phyloP scores from a whole-genome alignment of 768 basidiomycete species.

The Dendrothele bispora region DNA sequence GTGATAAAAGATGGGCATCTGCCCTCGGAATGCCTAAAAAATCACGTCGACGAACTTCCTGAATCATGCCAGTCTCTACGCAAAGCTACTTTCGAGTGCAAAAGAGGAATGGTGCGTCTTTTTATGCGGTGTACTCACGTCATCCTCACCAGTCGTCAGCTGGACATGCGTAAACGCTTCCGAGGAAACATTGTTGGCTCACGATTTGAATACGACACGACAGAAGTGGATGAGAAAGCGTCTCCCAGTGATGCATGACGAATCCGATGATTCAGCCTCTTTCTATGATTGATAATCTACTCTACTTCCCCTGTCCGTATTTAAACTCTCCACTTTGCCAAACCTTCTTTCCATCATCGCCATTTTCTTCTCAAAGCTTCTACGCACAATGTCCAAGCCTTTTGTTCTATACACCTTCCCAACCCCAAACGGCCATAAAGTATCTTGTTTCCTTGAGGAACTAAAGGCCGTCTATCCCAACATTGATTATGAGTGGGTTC shows the following conservation, averaged over 20 bases:
- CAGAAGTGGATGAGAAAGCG: too few species aligned
- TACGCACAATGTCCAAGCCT: conserved; percentile 27
- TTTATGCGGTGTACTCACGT: background rate
- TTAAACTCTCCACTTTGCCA: background rate
- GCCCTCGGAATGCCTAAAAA: conserved; percentile 83
- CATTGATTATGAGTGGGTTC: conserved; percentile 50
- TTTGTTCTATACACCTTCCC: conserved; percentile 49
- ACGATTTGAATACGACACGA: conserved; percentile 42
- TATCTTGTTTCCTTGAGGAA: conserved; percentile 61
- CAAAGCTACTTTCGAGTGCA: conserved; percentile 87
- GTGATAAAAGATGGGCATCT: conserved; percentile 74
- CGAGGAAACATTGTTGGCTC: conserved; percentile 68
- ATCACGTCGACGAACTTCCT: conserved; percentile 76
- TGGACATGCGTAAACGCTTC: conserved; percentile 86
- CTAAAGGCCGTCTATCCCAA: conserved; percentile 53
- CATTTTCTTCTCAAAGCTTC: background rate
- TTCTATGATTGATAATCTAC: background rate
- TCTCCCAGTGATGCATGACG: too few species aligned
- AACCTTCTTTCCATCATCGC: background rate
- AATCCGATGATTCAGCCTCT: background rate
- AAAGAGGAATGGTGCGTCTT: conserved; percentile 77
- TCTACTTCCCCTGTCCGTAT: background rate
- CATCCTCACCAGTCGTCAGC: conserved; percentile 33
- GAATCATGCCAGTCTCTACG: conserved; percentile 78
- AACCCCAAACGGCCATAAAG: conserved; percentile 62